A percentile compares a stretch with the other conserved stretches of the same genome.
Evolutionary conservation across 176 grass and related monocot genomes (phyloP).

Genomic region (Hordeum vulgare): MorexV3_pseudomolecules_assembly NC_058518.1:492723077-492723576

Average conservation of each 20-base stretch:
- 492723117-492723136: slow-evolving; percentile 66
- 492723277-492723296: background rate
- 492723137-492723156: slow-evolving; percentile 35
- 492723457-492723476: slow-evolving; percentile 15
- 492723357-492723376: slow-evolving; percentile 76
- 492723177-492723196: slow-evolving; percentile 4
- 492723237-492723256: background rate
- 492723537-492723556: slow-evolving; percentile 33
- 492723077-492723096: background rate
- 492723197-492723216: background rate
- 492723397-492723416: slow-evolving; percentile 5
- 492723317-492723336: slow-evolving; percentile 57
- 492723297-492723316: background rate
- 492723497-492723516: background rate
- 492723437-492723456: background rate
- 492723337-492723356: slow-evolving; percentile 73
- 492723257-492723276: background rate
- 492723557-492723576: slow-evolving; percentile 13
- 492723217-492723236: background rate
- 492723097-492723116: slow-evolving; percentile 60
- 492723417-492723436: slow-evolving; percentile 33
- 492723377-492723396: slow-evolving; percentile 78
- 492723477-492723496: slow-evolving; percentile 18
- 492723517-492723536: background rate
- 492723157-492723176: slow-evolving; percentile 31